Percentiles rank a stretch among this genome's conserved stretches.
These are phyloP conservation scores for Russula sp. DNA, from an alignment of 768 basidiomycete species.

Conservation along the genomic window DNA sequence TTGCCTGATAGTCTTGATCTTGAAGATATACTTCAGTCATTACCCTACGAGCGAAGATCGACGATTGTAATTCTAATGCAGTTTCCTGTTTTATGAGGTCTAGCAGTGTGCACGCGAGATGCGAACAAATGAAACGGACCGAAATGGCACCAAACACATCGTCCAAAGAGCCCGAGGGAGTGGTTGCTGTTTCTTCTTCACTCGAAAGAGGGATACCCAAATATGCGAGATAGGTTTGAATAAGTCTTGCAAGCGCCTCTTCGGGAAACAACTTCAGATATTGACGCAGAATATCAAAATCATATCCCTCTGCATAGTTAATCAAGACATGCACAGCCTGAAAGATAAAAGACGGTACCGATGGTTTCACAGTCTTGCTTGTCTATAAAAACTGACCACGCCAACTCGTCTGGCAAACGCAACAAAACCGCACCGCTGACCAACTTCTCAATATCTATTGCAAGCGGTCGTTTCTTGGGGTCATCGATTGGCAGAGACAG, in stretches of 20 bases:
- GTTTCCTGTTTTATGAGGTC: conserved; percentile 9
- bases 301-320: conserved; percentile 50
- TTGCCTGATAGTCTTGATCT: conserved; percentile 69
- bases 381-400: conserved; percentile 78
- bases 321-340: conserved; percentile 8
- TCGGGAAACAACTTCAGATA: conserved; percentile 63
- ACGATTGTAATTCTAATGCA: conserved; percentile 31
- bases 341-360: conserved; percentile 38
- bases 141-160: conserved; percentile 58
- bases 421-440: conserved; percentile 73
- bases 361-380: conserved; percentile 59
- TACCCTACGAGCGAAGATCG: conserved; percentile 62
- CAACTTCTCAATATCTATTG: conserved; percentile 64
- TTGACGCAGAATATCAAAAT: conserved; percentile 46
- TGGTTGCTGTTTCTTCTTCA: conserved; percentile 35
- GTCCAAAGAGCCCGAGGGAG: conserved; percentile 27
- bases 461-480: conserved; percentile 40
- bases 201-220: conserved; percentile 41
- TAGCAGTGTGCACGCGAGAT: not conserved
- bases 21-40: conserved; percentile 56
- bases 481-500: conserved; percentile 45
- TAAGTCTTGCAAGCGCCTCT: conserved; percentile 47
- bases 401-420: conserved; percentile 67
- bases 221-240: conserved; percentile 66
- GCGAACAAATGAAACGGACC: conserved; percentile 46